Percentiles rank a stretch among this genome's conserved stretches.
phyloP scores from a whole-genome alignment of 2,329 filamentous ascomycete genomes.

The Diaporthe velutina region DNA sequence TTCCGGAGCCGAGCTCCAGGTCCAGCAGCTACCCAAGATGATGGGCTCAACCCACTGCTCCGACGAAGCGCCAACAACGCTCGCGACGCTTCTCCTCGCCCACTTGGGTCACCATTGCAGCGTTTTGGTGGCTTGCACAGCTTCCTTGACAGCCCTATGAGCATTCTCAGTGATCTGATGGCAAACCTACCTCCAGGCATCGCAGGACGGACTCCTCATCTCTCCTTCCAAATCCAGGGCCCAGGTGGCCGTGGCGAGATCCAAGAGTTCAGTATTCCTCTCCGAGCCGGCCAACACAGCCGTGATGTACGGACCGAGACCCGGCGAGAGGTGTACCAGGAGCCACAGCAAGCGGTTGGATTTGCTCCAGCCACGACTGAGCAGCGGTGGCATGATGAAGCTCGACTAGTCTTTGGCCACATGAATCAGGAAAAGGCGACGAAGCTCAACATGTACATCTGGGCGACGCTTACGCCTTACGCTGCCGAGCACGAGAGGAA shows the following conservation, averaged over 20 bases:
- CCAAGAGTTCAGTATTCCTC: constrained; percentile 63
- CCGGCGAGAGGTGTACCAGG: constrained; percentile 65
- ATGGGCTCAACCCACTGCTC: constrained; percentile 89
- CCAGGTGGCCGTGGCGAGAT: constrained; percentile 62
- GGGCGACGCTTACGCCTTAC: constrained; percentile 82
- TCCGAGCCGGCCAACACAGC: constrained; percentile 47
- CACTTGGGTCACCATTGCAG: constrained; percentile 61
- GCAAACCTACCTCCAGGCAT: constrained; percentile 63
- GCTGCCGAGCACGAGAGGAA: constrained; percentile 86
- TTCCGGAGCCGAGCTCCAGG: constrained; percentile 68
- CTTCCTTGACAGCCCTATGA: constrained; percentile 64
- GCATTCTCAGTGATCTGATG: constrained; percentile 68
- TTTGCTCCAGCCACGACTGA: constrained; percentile 81
- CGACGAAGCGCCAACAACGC: constrained; percentile 67
- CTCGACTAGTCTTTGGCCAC: constrained; percentile 84
- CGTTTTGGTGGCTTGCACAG: constrained; percentile 63
- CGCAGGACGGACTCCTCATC: constrained; percentile 59
- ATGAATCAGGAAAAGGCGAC: constrained; percentile 77
- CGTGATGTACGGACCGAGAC: constrained; percentile 61
- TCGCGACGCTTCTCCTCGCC: constrained; percentile 62
- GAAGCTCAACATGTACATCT: constrained; percentile 76
- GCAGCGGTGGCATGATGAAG: constrained; percentile 89
- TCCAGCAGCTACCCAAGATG: constrained; percentile 73
- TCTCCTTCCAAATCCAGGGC: constrained; percentile 72
- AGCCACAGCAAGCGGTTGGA: constrained; percentile 80